These are phyloP conservation scores for Aspergillus unguis DNA, from an alignment of 2,329 filamentous ascomycete species.

Conservation along the genomic window DNA sequence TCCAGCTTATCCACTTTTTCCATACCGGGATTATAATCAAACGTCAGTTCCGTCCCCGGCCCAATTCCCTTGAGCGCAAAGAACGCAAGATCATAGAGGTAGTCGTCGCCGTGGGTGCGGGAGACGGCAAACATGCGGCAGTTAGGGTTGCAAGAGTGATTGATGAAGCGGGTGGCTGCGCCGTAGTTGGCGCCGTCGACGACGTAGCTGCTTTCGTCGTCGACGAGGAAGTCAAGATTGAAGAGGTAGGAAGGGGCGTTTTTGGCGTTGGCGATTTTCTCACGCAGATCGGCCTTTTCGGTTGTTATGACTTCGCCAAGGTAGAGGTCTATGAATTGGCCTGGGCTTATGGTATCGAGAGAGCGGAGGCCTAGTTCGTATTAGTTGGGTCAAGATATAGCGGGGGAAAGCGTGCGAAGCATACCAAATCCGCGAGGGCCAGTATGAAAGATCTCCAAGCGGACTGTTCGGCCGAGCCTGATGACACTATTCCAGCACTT, in stretches of 20 bases:
- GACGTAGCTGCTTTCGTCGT: conserved; percentile 34
- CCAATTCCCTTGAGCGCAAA: conserved; percentile 45
- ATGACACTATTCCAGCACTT: conserved; percentile 44
- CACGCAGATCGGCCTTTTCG: conserved; percentile 36
- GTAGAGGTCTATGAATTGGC: conserved; percentile 47
- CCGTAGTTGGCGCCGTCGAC: conserved; percentile 45
- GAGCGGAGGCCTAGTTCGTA: conserved; percentile 39
- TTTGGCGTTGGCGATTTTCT: conserved; percentile 27
- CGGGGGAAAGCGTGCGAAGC: neutral
- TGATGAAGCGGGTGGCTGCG: conserved; percentile 45
- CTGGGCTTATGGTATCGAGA: conserved; percentile 33
- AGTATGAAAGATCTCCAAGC: conserved; percentile 44
- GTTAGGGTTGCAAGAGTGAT: conserved; percentile 49
- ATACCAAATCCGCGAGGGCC: conserved; percentile 41
- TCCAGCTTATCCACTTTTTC: conserved; percentile 27
- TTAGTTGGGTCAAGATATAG: neutral
- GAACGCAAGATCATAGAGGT: conserved; percentile 47
- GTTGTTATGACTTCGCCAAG: conserved; percentile 45
- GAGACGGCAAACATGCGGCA: conserved; percentile 45
- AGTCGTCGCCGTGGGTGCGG: conserved; percentile 37
- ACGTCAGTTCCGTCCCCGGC: conserved; percentile 44
- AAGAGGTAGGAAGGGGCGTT: conserved; percentile 42
- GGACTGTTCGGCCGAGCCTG: conserved; percentile 38
- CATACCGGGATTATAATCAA: conserved; percentile 45
- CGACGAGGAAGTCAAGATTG: conserved; percentile 37